phyloP scores from a whole-genome alignment of 768 basidiomycete species.

The Boletus bicolor region DNA sequence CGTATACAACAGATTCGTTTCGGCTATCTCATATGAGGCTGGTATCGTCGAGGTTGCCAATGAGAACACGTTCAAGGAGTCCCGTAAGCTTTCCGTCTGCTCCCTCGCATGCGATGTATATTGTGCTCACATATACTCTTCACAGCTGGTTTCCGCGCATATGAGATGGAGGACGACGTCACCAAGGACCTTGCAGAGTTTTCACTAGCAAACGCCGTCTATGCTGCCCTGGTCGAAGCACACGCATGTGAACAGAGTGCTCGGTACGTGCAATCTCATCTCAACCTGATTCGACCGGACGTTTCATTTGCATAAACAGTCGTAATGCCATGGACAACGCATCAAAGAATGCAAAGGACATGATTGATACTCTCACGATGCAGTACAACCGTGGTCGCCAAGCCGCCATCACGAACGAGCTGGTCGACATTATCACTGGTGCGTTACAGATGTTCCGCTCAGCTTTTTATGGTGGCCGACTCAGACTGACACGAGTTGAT shows the following conservation, averaged over 20 bases:
- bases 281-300: no score
- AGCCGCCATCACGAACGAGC: slow-evolving; percentile 94
- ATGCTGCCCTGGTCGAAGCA: slow-evolving; percentile 87
- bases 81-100: slow-evolving; percentile 49
- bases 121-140: not conserved
- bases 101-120: not conserved
- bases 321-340: slow-evolving; percentile 99
- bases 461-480: not conserved
- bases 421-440: slow-evolving; percentile 92
- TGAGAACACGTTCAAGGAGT: slow-evolving; percentile 75
- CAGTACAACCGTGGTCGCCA: slow-evolving; percentile 99
- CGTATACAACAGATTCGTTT: slow-evolving; percentile 83
- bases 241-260: slow-evolving; percentile 95
- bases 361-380: slow-evolving; percentile 86
- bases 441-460: slow-evolving; percentile 19
- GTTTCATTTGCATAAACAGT: slow-evolving; percentile 31
- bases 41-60: slow-evolving; percentile 73
- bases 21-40: slow-evolving; percentile 89
- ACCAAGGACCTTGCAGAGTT: slow-evolving; percentile 94
- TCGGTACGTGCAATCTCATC: slow-evolving; percentile 47
- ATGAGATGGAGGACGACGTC: slow-evolving; percentile 97
- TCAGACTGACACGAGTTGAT: not conserved
- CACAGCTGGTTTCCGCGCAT: slow-evolving; percentile 84
- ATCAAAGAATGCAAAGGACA: slow-evolving; percentile 95
- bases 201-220: slow-evolving; percentile 94